A percentile compares a stretch with the other conserved stretches of the same genome.
These are phyloP conservation scores for Flaveria sonorensis DNA, from an alignment of 129 eudicot genomes.

Conservation along the genomic window DNA sequence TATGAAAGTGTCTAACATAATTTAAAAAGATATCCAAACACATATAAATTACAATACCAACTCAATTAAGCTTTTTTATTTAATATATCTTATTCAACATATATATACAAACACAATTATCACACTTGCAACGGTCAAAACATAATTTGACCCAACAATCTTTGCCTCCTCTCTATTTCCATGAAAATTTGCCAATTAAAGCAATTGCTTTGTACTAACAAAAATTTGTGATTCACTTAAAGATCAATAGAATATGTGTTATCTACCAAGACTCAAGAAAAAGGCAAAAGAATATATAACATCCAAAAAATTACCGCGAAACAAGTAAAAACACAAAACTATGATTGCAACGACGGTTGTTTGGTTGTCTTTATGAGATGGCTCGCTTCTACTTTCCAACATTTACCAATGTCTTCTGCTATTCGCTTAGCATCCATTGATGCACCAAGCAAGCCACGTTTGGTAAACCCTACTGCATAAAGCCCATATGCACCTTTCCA, in stretches of 20 bases:
- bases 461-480: conserved; percentile 97
- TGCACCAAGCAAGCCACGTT: conserved; percentile 94
- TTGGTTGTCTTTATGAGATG: conserved; percentile 28
- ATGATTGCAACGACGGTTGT: conserved; percentile 25
- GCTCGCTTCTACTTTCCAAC: conserved; percentile 55
- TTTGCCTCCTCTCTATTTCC: conserved; percentile 25
- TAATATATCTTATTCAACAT: not conserved
- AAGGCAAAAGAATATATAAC: conserved; percentile 16
- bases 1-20: no score
- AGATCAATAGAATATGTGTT: conserved; percentile 21
- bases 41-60: not conserved
- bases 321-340: conserved; percentile 11
- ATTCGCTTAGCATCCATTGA: conserved; percentile 82
- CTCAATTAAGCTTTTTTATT: not conserved
- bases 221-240: conserved; percentile 25
- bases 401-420: conserved; percentile 62
- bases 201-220: conserved; percentile 29
- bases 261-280: conserved; percentile 28
- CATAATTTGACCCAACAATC: conserved; percentile 22
- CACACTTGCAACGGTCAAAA: conserved; percentile 27
- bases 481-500: conserved; percentile 91
- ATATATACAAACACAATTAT: conserved; percentile 15
- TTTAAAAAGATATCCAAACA: no score
- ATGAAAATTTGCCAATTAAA: conserved; percentile 26
- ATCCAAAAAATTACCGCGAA: conserved; percentile 5